Evolutionary conservation across 1,284 basidiomycete species (phyloP).

Genomic region (Peniophora sp.): DNA sequence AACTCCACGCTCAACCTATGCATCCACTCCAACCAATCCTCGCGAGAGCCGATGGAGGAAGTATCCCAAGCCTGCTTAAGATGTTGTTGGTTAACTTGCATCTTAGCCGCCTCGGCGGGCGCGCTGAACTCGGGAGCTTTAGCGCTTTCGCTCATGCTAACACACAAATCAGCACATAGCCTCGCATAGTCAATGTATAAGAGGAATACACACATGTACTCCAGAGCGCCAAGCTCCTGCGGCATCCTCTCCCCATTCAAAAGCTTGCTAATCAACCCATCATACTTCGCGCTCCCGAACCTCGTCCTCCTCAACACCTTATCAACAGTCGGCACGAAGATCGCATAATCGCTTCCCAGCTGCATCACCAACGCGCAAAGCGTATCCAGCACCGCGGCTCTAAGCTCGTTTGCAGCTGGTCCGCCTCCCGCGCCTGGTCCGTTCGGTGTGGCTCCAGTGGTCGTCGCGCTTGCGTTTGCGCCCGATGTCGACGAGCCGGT

Average conservation of each 20-base stretch:
- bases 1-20: slow-evolving; percentile 91
- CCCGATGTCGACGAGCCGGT: too few species aligned
- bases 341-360: slow-evolving; percentile 93
- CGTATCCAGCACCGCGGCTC: slow-evolving; percentile 88
- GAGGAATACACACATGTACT: slow-evolving; percentile 49
- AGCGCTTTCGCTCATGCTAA: slow-evolving; percentile 47
- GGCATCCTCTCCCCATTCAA: slow-evolving; percentile 90
- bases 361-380: slow-evolving; percentile 90
- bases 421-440: slow-evolving; percentile 21
- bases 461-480: too few species aligned
- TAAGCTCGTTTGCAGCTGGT: slow-evolving; percentile 74
- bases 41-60: slow-evolving; percentile 69
- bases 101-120: slow-evolving; percentile 78
- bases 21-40: slow-evolving; percentile 98
- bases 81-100: slow-evolving; percentile 96
- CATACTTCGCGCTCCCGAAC: slow-evolving; percentile 83
- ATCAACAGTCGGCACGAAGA: slow-evolving; percentile 95
- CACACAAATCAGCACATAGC: slow-evolving; percentile 6
- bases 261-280: slow-evolving; percentile 82
- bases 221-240: slow-evolving; percentile 58
- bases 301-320: slow-evolving; percentile 80
- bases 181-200: background rate
- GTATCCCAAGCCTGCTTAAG: slow-evolving; percentile 97
- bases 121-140: slow-evolving; percentile 66
- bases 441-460: too few species aligned